Evolutionary conservation across 805 yeast genomes (phyloP).

Genomic region (Candida piceae): DNA sequence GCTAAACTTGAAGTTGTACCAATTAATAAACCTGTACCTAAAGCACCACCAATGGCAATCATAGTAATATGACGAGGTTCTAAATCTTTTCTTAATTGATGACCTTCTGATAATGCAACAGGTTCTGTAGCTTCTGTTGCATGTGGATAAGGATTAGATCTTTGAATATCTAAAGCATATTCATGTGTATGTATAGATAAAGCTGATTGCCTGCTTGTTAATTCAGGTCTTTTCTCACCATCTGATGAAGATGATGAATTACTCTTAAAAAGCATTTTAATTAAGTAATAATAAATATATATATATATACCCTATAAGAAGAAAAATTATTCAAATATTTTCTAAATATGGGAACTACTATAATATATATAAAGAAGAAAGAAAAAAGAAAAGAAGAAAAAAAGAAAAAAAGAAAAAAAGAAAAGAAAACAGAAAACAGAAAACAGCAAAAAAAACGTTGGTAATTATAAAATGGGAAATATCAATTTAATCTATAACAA

Average conservation of each 20-base stretch:
- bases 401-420: neutral
- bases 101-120: slow-evolving; percentile 36
- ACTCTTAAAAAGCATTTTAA: slow-evolving; percentile 5
- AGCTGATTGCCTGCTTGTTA: slow-evolving; percentile 12
- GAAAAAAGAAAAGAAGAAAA: too few relatives aligned
- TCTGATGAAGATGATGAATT: slow-evolving; percentile 6
- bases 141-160: slow-evolving; percentile 28
- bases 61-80: slow-evolving; percentile 49
- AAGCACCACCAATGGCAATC: slow-evolving; percentile 78
- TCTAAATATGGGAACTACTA: too few relatives aligned
- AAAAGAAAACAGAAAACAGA: neutral
- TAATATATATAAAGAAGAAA: too few relatives aligned
- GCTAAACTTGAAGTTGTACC: slow-evolving; percentile 70
- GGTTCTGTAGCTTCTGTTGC: slow-evolving; percentile 31
- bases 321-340: neutral
- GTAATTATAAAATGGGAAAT: too few relatives aligned
- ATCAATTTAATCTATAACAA: too few relatives aligned
- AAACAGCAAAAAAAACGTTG: neutral
- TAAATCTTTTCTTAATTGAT: slow-evolving; percentile 39
- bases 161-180: slow-evolving; percentile 40
- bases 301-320: too few relatives aligned
- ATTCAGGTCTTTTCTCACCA: slow-evolving; percentile 8
- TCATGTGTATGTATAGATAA: slow-evolving; percentile 36
- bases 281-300: too few relatives aligned
- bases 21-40: slow-evolving; percentile 76